Conservation (phyloP, 2,329 filamentous ascomycete genomes). For the Aspergillus amoenus region DNA sequence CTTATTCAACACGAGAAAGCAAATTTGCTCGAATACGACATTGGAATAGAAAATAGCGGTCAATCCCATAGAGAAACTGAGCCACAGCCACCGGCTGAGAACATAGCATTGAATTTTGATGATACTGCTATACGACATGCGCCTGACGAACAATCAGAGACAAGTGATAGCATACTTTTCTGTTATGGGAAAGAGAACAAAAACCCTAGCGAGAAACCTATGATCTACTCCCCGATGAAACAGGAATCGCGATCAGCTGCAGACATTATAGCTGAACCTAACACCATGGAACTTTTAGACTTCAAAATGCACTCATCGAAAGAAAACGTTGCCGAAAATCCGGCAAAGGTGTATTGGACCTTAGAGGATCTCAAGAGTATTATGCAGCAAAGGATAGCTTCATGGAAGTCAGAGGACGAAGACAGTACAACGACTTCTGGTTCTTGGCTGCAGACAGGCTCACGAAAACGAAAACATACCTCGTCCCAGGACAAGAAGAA, state of each 20-base stretch:
- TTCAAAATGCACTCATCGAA: constrained; percentile 12
- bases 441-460: background rate
- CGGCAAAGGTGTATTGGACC: constrained; percentile 18
- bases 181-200: background rate
- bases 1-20: background rate
- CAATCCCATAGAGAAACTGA: background rate
- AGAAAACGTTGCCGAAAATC: background rate
- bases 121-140: background rate
- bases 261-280: background rate
- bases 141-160: background rate
- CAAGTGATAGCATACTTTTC: background rate
- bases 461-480: constrained; percentile 7
- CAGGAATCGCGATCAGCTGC: background rate
- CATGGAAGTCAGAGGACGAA: constrained; percentile 9
- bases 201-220: background rate
- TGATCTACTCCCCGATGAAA: background rate
- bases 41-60: background rate
- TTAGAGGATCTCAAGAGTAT: constrained; percentile 25
- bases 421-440: background rate
- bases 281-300: constrained; percentile 13
- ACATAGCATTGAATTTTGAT: background rate
- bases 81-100: background rate
- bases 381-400: constrained; percentile 18
- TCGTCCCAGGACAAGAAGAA: background rate
- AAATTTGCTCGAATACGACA: background rate